Conservation (phyloP, 306 rosid genomes). For the Lupinus albus region DNA sequence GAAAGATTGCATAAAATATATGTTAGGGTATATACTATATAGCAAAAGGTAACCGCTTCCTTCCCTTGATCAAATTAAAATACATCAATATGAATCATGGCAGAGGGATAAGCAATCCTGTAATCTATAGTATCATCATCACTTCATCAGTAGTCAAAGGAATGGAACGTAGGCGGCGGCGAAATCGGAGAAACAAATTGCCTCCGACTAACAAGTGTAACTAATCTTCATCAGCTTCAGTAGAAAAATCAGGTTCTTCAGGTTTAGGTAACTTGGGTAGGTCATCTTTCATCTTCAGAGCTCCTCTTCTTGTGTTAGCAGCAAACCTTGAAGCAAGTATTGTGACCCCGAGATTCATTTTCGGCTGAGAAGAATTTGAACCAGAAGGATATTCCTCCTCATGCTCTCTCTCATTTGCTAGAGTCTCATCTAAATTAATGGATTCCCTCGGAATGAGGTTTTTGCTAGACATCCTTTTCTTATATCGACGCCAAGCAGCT, state of each 20-base stretch:
- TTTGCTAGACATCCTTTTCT: slow-evolving; percentile 63
- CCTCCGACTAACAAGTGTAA: slow-evolving; percentile 18
- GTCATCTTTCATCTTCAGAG: slow-evolving; percentile 78
- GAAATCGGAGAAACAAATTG: slow-evolving; percentile 21
- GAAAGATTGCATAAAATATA: slow-evolving; percentile 28
- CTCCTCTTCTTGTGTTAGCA: slow-evolving; percentile 88
- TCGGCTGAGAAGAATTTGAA: slow-evolving; percentile 61
- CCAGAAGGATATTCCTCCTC: slow-evolving; percentile 49
- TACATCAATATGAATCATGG: slow-evolving; percentile 20
- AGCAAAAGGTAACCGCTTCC: neutral
- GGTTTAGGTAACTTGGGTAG: slow-evolving; percentile 83
- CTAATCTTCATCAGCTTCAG: slow-evolving; percentile 68
- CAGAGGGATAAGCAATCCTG: slow-evolving; percentile 20
- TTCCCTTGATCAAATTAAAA: neutral
- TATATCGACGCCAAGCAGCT: slow-evolving; percentile 93
- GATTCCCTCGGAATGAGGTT: slow-evolving; percentile 64
- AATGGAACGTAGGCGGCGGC: neutral
- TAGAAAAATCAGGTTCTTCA: slow-evolving; percentile 88
- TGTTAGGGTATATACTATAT: neutral
- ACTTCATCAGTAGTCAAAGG: too few relatives aligned
- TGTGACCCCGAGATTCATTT: slow-evolving; percentile 77
- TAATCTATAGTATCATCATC: slow-evolving; percentile 27
- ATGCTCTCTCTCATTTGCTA: slow-evolving; percentile 45
- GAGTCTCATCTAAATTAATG: slow-evolving; percentile 46
- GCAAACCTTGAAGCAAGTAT: slow-evolving; percentile 91